These are phyloP conservation scores for Malus domestica DNA, from an alignment of 306 rosid species.

Conservation along the genomic window DNA sequence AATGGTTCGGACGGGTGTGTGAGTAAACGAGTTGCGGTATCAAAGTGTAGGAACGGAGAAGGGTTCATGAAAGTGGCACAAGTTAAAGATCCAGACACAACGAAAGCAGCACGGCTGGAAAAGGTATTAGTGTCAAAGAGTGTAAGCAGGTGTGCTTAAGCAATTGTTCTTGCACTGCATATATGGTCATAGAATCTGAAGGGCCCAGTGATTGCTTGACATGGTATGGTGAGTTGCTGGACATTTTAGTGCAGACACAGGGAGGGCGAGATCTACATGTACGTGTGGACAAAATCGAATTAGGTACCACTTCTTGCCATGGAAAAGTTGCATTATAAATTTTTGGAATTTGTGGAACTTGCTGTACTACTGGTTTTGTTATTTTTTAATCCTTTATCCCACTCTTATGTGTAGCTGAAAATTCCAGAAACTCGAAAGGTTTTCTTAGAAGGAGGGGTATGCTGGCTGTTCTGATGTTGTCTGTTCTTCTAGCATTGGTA, in stretches of 20 bases:
- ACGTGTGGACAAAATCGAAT: slow-evolving; percentile 27
- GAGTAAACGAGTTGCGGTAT: slow-evolving; percentile 17
- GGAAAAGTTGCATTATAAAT: neutral
- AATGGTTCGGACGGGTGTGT: slow-evolving; percentile 44
- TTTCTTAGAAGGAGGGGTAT: neutral
- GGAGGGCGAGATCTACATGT: slow-evolving; percentile 33
- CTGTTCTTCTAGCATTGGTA: neutral
- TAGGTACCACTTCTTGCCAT: slow-evolving; percentile 3
- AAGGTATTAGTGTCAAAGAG: slow-evolving; percentile 7
- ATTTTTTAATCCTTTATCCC: neutral
- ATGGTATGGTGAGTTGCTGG: slow-evolving; percentile 43
- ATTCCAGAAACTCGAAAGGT: neutral
- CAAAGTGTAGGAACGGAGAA: slow-evolving; percentile 38
- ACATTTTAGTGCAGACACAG: slow-evolving; percentile 22
- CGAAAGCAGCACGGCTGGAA: slow-evolving; percentile 15
- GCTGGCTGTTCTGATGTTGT: neutral
- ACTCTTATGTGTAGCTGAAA: neutral
- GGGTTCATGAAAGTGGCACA: slow-evolving; percentile 33
- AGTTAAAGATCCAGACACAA: slow-evolving; percentile 41
- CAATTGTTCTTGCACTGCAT: slow-evolving; percentile 50
- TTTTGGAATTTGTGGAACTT: neutral
- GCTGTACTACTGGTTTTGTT: neutral
- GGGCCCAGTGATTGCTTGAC: slow-evolving; percentile 31
- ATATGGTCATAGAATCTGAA: slow-evolving; percentile 17
- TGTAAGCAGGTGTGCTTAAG: slow-evolving; percentile 36